phyloP scores from a whole-genome alignment of 306 rosid genomes.

The Astragalus membranaceus region DNA sequence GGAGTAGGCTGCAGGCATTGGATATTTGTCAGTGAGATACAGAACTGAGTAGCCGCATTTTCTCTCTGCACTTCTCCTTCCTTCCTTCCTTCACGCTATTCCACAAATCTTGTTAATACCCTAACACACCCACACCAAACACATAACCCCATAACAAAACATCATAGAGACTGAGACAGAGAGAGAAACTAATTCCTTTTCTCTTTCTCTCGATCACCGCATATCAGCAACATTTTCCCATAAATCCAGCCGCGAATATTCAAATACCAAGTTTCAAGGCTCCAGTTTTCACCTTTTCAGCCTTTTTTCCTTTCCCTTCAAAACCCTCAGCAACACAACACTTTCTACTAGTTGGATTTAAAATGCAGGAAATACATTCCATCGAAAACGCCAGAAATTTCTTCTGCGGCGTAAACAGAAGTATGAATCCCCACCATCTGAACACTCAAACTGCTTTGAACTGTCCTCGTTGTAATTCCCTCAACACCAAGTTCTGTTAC shows the following conservation, averaged over 20 bases:
- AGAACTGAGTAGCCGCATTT: background rate
- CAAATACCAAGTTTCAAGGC: background rate
- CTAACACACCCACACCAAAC: background rate
- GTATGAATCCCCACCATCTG: conserved; percentile 37
- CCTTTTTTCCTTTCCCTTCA: too few relatives aligned
- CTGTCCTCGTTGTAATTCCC: conserved; percentile 83
- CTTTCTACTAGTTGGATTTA: background rate
- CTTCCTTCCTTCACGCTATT: background rate
- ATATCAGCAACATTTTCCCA: background rate
- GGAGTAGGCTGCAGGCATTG: background rate
- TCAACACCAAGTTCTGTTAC: conserved; percentile 86
- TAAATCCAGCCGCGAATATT: background rate
- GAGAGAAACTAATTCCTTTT: too few relatives aligned
- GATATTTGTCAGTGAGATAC: conserved; percentile 14
- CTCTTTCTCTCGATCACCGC: too few relatives aligned
- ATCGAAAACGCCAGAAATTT: conserved; percentile 34
- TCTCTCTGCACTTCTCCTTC: background rate
- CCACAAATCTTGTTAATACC: background rate
- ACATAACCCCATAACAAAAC: background rate
- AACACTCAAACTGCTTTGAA: conserved; percentile 50
- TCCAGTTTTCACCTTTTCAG: background rate
- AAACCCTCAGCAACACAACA: too few relatives aligned
- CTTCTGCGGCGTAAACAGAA: conserved; percentile 46
- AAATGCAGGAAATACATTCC: conserved; percentile 71
- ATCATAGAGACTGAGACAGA: too few relatives aligned